A percentile compares a stretch with the other conserved stretches of the same genome.
Evolutionary conservation across 2,329 filamentous ascomycete genomes (phyloP).

Genomic region (Alternaria metachromatica): DNA sequence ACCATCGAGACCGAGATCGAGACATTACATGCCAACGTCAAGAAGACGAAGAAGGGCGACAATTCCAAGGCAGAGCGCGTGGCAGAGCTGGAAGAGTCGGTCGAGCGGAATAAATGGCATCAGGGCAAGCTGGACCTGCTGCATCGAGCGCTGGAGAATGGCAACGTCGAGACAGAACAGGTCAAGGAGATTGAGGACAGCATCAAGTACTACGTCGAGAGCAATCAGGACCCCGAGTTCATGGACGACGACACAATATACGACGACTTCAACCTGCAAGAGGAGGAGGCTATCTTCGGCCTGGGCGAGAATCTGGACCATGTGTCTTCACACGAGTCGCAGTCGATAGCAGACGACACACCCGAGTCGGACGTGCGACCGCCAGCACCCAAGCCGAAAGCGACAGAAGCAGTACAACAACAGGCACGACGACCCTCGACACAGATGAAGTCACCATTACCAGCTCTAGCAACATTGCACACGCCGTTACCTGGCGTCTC

Average conservation of each 20-base stretch:
- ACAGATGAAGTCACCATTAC: conserved; percentile 91
- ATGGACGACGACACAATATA: conserved; percentile 95
- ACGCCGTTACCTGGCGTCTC: conserved; percentile 69
- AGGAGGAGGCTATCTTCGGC: conserved; percentile 88
- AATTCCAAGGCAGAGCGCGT: conserved; percentile 83
- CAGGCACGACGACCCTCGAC: conserved; percentile 77
- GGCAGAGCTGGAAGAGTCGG: conserved; percentile 80
- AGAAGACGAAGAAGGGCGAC: conserved; percentile 90
- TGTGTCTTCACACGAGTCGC: conserved; percentile 92
- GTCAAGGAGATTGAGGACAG: conserved; percentile 88
- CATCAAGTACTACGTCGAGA: conserved; percentile 94
- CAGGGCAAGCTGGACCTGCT: conserved; percentile 91
- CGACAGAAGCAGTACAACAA: conserved; percentile 64
- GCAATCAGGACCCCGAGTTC: conserved; percentile 87
- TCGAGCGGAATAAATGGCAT: conserved; percentile 97
- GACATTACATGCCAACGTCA: conserved; percentile 83
- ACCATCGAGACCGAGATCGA: conserved; percentile 89
- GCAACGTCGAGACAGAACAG: conserved; percentile 83
- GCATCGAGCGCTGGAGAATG: conserved; percentile 89
- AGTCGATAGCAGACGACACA: conserved; percentile 87
- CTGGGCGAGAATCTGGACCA: conserved; percentile 81
- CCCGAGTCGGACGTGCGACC: conserved; percentile 64
- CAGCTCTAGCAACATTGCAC: conserved; percentile 90
- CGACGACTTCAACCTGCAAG: conserved; percentile 89
- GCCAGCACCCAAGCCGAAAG: conserved; percentile 60